A percentile compares a stretch with the other conserved stretches of the same genome.
Evolutionary conservation across 768 basidiomycete genomes (phyloP).

Genomic region (Vararia minispora): DNA sequence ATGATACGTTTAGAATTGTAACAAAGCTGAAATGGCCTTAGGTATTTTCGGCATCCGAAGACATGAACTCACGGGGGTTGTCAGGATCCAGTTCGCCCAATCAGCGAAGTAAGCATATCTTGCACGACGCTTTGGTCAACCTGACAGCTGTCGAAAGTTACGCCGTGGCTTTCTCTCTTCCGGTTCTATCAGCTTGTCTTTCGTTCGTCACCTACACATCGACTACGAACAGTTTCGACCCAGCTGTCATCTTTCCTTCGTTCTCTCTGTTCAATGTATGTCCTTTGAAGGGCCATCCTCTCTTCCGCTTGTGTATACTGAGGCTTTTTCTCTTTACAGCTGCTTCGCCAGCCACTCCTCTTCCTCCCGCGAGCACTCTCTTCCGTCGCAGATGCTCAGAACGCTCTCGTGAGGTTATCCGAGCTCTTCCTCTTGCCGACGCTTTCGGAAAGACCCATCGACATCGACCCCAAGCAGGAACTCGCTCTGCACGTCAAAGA

Average conservation of each 20-base stretch:
- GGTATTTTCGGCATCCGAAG: constrained; percentile 43
- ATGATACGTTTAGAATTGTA: no score
- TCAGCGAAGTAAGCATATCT: constrained; percentile 42
- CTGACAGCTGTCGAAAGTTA: constrained; percentile 22
- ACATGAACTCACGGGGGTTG: constrained; percentile 43
- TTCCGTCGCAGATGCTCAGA: constrained; percentile 51
- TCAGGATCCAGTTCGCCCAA: constrained; percentile 46
- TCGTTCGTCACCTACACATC: constrained; percentile 57
- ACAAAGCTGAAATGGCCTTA: constrained; percentile 18
- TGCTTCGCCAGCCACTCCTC: constrained; percentile 62
- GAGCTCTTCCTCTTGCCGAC: background rate
- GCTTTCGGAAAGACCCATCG: constrained; percentile 17
- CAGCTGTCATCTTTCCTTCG: constrained; percentile 58
- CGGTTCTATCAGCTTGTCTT: constrained; percentile 54
- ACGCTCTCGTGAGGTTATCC: constrained; percentile 44
- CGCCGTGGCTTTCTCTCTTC: constrained; percentile 46
- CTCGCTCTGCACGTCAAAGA: constrained; percentile 39
- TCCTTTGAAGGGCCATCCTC: background rate
- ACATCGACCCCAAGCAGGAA: constrained; percentile 33
- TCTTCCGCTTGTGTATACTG: background rate
- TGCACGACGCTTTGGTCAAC: background rate
- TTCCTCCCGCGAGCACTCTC: constrained; percentile 53
- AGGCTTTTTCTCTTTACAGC: constrained; percentile 19
- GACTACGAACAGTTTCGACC: constrained; percentile 42
- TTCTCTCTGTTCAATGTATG: constrained; percentile 46